Evolutionary conservation across 192 early-diverging fungal species (phyloP), one percentile per base, ranked within the genome.

Genomic region (Rhizoclosmatium sp.): DNA sequence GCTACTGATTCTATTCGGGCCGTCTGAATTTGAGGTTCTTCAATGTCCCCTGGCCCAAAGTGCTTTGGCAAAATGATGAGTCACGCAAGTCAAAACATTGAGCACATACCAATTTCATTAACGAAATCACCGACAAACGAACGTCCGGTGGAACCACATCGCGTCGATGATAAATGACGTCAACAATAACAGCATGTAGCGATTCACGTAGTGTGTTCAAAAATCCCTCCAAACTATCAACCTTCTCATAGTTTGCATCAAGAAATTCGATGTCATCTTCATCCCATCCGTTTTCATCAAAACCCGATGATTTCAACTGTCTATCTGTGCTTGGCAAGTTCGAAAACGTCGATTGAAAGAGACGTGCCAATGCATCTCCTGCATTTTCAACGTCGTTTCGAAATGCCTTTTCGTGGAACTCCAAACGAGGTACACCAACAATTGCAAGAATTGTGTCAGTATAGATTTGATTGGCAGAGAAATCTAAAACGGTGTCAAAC

Each of bases 301-400:
- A 39, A 3, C 42, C 59, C 61, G 47, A 42, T n/a, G 47, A 48
- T 49, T 21, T 19, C 60, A 42, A 7, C 5, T 2, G 46, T 7
- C 41, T 41, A 9, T 47, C 56, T 12, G 42, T 44, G 39, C 42
- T n/a, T 71, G 39, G 4, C 1, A 49, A 4, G 3, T n/a, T 46
- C 31, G n/a, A 66, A 69, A 62, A 31, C 7, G 31, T 54, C 31
- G 49, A 62, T 19, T 16, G 69, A 54, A 81, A 23, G 10, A 85
- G 61, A 7, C 85, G 40, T 42, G 83, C 78, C 19, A 86, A 51
- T 3, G 85, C 82, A 51, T 81, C 82, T 3, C 49, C 7, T 10
- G 82, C 77, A 16, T 77, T 60, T 47, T 86, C 85, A n/a, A 86
- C 71, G 40, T 78, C 78, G 4, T 59, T 49, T 23, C 82, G 71